A percentile compares a stretch with the other conserved stretches of the same genome.
These are phyloP conservation scores for grape (Vitis vinifera) DNA, from an alignment of 164 flowering plant species.

Conservation along the genomic window DNA sequence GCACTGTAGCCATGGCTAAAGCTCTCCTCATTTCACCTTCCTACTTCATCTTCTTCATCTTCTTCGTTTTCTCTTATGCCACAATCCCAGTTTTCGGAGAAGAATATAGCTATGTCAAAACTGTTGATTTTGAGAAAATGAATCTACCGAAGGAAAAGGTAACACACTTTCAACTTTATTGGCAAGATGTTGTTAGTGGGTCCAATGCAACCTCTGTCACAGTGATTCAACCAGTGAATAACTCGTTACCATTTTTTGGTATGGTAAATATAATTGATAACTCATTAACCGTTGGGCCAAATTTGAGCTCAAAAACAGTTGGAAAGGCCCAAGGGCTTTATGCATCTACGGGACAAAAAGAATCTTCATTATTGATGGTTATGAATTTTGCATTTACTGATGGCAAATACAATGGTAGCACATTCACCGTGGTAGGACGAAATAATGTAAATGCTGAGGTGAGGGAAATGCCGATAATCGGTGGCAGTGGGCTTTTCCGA, in stretches of 20 bases:
- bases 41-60: no score
- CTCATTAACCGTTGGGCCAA: slow-evolving; percentile 27
- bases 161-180: slow-evolving; percentile 29
- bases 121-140: no score
- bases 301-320: slow-evolving; percentile 21
- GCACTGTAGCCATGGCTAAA: no score
- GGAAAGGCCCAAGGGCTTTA: slow-evolving; percentile 47
- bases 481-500: slow-evolving; percentile 35
- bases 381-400: slow-evolving; percentile 35
- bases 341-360: slow-evolving; percentile 19
- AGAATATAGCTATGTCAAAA: no score
- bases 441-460: slow-evolving; percentile 18
- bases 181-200: slow-evolving; percentile 29
- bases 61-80: no score
- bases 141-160: slow-evolving; percentile 14
- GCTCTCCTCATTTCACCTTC: neutral
- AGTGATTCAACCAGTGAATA: slow-evolving; percentile 8
- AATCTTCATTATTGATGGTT: slow-evolving; percentile 27
- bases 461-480: slow-evolving; percentile 40
- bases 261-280: slow-evolving; percentile 27
- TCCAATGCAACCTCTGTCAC: no score
- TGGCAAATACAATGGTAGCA: slow-evolving; percentile 39
- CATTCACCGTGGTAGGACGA: slow-evolving; percentile 29
- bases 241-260: slow-evolving; percentile 16
- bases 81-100: no score